These are phyloP conservation scores for Dictyophora rubrovolvata DNA, from an alignment of 768 basidiomycete species.

Conservation along the genomic window DNA sequence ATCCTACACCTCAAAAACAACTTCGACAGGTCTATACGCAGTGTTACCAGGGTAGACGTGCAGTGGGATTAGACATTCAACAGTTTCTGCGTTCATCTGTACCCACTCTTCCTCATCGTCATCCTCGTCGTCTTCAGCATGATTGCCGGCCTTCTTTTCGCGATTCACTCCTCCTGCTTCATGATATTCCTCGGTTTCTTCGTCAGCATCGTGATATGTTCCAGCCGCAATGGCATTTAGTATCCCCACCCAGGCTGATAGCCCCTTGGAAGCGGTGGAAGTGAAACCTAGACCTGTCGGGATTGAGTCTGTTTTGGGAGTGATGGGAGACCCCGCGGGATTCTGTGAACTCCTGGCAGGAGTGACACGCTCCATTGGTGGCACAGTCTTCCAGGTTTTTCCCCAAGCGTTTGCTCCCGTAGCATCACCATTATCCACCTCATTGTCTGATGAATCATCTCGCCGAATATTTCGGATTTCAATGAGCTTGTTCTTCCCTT, in stretches of 20 bases:
- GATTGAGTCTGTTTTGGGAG: constrained; percentile 14
- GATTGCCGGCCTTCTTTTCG: background rate
- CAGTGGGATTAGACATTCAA: constrained; percentile 91
- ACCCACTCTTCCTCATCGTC: constrained; percentile 42
- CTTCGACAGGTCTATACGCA: constrained; percentile 68
- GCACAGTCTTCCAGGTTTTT: constrained; percentile 50
- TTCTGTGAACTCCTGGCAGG: background rate
- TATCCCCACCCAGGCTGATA: constrained; percentile 2
- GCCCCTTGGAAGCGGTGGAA: constrained; percentile 8
- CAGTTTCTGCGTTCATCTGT: constrained; percentile 68
- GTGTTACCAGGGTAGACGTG: constrained; percentile 85
- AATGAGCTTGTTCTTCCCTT: constrained; percentile 46
- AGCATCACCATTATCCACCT: background rate
- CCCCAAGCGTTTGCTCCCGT: constrained; percentile 46
- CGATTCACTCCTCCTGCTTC: background rate
- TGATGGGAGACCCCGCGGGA: constrained; percentile 7
- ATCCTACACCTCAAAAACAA: constrained; percentile 62
- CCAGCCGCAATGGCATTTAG: constrained; percentile 12
- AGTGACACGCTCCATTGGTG: constrained; percentile 43
- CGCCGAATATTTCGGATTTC: constrained; percentile 3
- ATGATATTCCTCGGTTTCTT: constrained; percentile 20
- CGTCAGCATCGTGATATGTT: constrained; percentile 53
- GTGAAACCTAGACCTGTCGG: constrained; percentile 10
- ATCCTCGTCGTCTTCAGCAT: constrained; percentile 12
- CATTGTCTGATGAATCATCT: background rate